Evolutionary conservation across 345 rosid species (phyloP).

Genomic region (Eucalyptus erythrocorys): DNA sequence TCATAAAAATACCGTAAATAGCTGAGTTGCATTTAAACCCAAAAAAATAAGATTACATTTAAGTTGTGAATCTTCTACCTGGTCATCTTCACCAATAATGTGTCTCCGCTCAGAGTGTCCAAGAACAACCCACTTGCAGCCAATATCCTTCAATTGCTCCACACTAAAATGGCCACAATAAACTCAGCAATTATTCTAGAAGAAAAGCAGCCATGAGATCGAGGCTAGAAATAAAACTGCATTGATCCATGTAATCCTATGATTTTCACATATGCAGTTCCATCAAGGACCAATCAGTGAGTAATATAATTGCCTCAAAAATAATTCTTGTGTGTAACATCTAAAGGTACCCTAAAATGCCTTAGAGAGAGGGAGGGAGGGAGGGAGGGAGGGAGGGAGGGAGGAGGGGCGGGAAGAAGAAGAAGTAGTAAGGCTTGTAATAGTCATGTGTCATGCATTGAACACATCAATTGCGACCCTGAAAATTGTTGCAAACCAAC

Average conservation of each 20-base stretch:
- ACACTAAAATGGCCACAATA: constrained; percentile 29
- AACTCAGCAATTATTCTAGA: neutral
- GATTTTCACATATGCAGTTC: neutral
- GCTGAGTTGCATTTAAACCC: neutral
- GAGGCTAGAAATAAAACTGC: neutral
- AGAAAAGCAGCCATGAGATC: neutral
- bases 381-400: neutral
- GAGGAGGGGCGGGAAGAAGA: neutral
- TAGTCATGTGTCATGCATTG: neutral
- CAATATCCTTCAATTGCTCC: constrained; percentile 85
- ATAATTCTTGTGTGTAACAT: neutral
- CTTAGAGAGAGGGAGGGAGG: neutral
- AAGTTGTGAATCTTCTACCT: constrained; percentile 26
- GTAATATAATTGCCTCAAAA: neutral
- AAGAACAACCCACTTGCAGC: constrained; percentile 96
- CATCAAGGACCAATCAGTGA: neutral
- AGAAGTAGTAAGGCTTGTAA: neutral
- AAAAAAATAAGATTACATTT: neutral
- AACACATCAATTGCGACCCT: neutral
- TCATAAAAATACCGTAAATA: neutral
- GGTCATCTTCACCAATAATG: constrained; percentile 80
- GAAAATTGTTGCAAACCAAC: neutral
- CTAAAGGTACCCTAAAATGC: neutral
- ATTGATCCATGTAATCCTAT: neutral
- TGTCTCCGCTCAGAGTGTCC: constrained; percentile 99